Base-by-base conservation (phyloP, 176 grass and related monocot species). In the Microstegium vimineum region DNA sequence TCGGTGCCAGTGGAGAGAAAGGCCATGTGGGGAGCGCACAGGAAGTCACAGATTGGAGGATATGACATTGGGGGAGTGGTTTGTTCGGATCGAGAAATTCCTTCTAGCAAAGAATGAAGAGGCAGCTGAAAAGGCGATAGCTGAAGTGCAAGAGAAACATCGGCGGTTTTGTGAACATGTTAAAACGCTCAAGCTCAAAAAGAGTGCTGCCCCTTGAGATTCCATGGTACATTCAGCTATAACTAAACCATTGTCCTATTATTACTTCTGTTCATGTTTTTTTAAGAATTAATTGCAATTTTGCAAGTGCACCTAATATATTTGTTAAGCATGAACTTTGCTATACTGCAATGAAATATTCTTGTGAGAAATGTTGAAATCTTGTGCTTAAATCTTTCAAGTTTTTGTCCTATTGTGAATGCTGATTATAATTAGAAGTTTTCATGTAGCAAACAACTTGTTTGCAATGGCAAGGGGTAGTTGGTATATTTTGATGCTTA, bases 11-110 rank as follows among this genome's bases (percentile, higher is more conserved):
- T 49, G 75, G 66, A 71, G 41, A 79, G 46, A 69, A 40, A 78
- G 76, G 35, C 31, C 28, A 36, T 28, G 62, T 35, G 81, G 76
- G 56, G 47, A 80, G 61, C 5, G 8, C 80, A 18, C 28, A 35
- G 22, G 41, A 22, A 83, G 56, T 67, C 69, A 66, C 84, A 75
- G 34, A 62, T 28, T 91, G 69, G 88, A 94, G 42, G 81, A 89
- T 14, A 95, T 98, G 90, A 98, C 95, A 36, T 35, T 98, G 52
- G 65, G 84, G 20, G 78, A 98, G 18, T 98, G 95, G 95, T 93
- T 98, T 80, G 89, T 82, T 57, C 69, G 82, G 35, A 91, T 91
- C 46, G 87, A 91, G 16, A 72, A 65, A 57, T 84, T 77, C 71
- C 69, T 95, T 52, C 86, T 85, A 8, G 62, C 69, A 47, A 79